These are phyloP conservation scores for Cladosporium sp. DNA, from an alignment of 2,329 filamentous ascomycete genomes.

Conservation along the genomic window DNA sequence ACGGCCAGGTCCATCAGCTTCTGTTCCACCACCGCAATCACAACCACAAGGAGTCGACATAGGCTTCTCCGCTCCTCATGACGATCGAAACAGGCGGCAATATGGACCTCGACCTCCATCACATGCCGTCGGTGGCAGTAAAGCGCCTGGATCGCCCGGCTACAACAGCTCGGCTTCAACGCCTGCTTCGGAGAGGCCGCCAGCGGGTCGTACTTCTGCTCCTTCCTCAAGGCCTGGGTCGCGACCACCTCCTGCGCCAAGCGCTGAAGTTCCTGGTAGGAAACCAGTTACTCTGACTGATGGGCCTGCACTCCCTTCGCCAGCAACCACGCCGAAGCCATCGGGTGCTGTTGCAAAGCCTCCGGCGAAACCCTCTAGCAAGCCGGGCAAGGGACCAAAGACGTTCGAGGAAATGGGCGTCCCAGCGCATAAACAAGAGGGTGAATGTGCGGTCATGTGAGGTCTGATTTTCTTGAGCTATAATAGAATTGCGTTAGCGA, in stretches of 20 bases:
- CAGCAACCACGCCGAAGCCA: conserved; percentile 28
- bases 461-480: neutral
- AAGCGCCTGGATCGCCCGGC: conserved; percentile 18
- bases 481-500: neutral
- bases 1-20: conserved; percentile 19
- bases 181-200: conserved; percentile 21
- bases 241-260: conserved; percentile 13
- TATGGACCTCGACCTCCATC: conserved; percentile 15
- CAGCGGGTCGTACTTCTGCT: conserved; percentile 6
- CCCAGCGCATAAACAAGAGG: conserved; percentile 77
- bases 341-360: conserved; percentile 35
- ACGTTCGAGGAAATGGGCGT: conserved; percentile 99
- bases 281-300: conserved; percentile 17
- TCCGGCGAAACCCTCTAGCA: conserved; percentile 38
- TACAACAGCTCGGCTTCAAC: conserved; percentile 15
- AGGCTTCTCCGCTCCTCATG: conserved; percentile 46
- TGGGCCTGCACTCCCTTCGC: conserved; percentile 27
- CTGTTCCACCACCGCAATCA: conserved; percentile 23
- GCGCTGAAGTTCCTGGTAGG: conserved; percentile 23
- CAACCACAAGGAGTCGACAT: conserved; percentile 39
- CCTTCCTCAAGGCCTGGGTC: conserved; percentile 26
- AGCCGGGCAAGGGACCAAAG: conserved; percentile 74
- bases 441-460: conserved; percentile 70
- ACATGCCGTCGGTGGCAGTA: conserved; percentile 4
- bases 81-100: conserved; percentile 44